A percentile compares a stretch with the other conserved stretches of the same genome.
These are phyloP conservation scores for Anaeromyces robustus DNA, from an alignment of 192 early-diverging fungal genomes.

Conservation along the genomic window DNA sequence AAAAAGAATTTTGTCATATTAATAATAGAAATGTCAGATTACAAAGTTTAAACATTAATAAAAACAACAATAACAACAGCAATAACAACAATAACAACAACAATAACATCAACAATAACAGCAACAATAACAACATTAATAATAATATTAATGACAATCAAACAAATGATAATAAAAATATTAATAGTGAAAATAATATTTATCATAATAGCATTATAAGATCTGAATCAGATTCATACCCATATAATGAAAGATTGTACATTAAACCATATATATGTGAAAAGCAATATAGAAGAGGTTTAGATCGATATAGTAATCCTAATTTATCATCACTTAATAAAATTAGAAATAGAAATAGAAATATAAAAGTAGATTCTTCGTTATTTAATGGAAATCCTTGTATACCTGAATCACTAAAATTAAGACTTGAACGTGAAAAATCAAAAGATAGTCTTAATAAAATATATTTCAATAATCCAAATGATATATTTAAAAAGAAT, in stretches of 20 bases:
- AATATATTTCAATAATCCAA: not conserved
- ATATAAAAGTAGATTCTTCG: not conserved
- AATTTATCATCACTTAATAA: not conserved
- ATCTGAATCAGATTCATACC: not conserved
- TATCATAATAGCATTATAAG: too few species aligned
- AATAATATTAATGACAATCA: not conserved
- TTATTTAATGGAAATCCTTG: not conserved
- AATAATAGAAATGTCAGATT: not conserved
- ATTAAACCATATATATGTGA: not conserved
- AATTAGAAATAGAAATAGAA: not conserved
- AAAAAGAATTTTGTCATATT: not conserved
- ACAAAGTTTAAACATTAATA: not conserved
- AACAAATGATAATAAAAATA: too few species aligned
- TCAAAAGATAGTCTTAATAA: not conserved
- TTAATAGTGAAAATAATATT: not conserved
- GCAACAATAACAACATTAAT: not conserved
- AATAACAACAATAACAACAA: too few species aligned
- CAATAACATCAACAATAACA: too few species aligned
- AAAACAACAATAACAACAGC: not conserved
- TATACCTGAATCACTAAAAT: not conserved
- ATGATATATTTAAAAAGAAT: not conserved
- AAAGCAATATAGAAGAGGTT: not conserved
- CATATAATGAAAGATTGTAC: not conserved
- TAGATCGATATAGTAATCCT: not conserved
- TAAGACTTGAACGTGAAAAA: not conserved